Percentiles rank a stretch among this genome's conserved stretches.
Conservation (phyloP, 257 asterid genomes). For the Scutellaria barbata region DNA sequence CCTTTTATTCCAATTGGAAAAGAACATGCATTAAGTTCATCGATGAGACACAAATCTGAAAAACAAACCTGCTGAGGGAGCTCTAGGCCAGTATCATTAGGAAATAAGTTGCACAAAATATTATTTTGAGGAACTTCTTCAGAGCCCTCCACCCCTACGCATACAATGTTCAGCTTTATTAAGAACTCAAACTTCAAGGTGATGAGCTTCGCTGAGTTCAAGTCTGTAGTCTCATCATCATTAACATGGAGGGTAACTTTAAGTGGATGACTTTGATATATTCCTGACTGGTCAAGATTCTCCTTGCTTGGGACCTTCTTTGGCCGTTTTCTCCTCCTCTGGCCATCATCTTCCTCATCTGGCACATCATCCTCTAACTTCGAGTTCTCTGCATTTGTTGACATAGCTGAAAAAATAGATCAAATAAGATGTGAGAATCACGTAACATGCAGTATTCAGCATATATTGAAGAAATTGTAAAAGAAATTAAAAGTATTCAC, state of each 20-base stretch:
- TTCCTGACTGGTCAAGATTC: slow-evolving; percentile 80
- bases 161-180: slow-evolving; percentile 71
- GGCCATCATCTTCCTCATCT: slow-evolving; percentile 95
- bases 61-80: slow-evolving; percentile 90
- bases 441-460: slow-evolving; percentile 22
- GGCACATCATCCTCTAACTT: slow-evolving; percentile 81
- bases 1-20: slow-evolving; percentile 32
- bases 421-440: slow-evolving; percentile 20
- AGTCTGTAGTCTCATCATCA: slow-evolving; percentile 62
- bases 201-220: slow-evolving; percentile 57
- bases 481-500: no score
- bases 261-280: slow-evolving; percentile 90
- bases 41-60: slow-evolving; percentile 21
- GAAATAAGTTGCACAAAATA: slow-evolving; percentile 92
- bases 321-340: slow-evolving; percentile 90
- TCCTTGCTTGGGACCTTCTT: slow-evolving; percentile 86
- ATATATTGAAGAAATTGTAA: no score
- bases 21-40: slow-evolving; percentile 35
- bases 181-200: slow-evolving; percentile 86
- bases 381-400: slow-evolving; percentile 67
- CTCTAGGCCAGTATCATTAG: slow-evolving; percentile 92
- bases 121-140: slow-evolving; percentile 60
- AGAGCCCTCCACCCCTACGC: slow-evolving; percentile 86
- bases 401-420: slow-evolving; percentile 43
- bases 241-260: slow-evolving; percentile 74